Base-by-base conservation (phyloP, 805 yeast species). In the Kluyveromyces starmeri region DNA sequence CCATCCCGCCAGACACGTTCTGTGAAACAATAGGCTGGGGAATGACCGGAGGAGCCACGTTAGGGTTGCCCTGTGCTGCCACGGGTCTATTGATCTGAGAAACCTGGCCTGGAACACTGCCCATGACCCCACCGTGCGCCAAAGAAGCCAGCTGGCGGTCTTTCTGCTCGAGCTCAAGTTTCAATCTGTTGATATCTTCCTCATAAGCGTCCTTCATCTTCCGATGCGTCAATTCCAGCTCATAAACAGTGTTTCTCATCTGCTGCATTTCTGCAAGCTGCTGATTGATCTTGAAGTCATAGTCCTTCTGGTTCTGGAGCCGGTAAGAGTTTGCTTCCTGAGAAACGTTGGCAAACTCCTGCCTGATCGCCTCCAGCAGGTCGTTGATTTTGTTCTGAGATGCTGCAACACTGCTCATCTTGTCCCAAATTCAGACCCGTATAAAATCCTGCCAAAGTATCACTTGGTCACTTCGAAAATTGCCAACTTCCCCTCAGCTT, bases 131-230 rank as follows among this genome's bases (percentile, higher is more conserved):
- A 57, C 71, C 48, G 51, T 30, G 33, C 60, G 55, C 59, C 55
- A 51, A 43, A 10, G 54, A 42, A 1, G 50, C 47, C 26, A 64
- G 59, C 48, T 69, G 67, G 56, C 89, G 71, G 54, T 83, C 94
- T 48, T 88, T 69, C 51, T 70, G 74, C 49, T 85, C 95, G 45
- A 89, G 68, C 56, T 86, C 95, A 43, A 78, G 75, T 59, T 89
- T 86, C 59, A 89, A 70, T 47, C 92, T 70, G 54, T 75, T 66
- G 37, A 92, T 82, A 62, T 89, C 97, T 50, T 83, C 95, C 59
- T 89, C 96, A 61, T 89, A 92, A 30, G 88, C 86, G 53, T 89
- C 96, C 63, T 89, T 88, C 72, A 92, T 83, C 55, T 84, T 83
- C 48, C 95, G 72, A 65, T 89, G 97, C 25, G 95, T 89, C 71